Conservation (phyloP, 2,329 filamentous ascomycete genomes). For the Phaeosphaeriaceae sp. region DNA sequence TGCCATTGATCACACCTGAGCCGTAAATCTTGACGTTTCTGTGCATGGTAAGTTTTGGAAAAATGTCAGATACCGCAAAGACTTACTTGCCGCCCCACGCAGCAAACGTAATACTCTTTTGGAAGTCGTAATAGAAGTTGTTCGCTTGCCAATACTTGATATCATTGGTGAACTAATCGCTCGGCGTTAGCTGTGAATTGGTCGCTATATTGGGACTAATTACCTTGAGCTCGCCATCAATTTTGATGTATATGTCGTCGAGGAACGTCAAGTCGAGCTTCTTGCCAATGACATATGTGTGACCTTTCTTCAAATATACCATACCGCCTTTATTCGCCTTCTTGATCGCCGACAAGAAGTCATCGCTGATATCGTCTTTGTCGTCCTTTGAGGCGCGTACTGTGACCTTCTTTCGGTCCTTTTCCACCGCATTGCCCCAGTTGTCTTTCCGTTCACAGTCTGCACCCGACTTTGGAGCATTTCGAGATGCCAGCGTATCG, state of each 20-base stretch:
- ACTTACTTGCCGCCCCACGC: slow-evolving; percentile 66
- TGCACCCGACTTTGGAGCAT: slow-evolving; percentile 5
- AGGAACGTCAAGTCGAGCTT: slow-evolving; percentile 67
- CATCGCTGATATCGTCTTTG: slow-evolving; percentile 64
- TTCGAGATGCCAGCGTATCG: slow-evolving; percentile 9
- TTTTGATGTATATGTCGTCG: slow-evolving; percentile 64
- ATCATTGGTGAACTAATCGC: slow-evolving; percentile 54
- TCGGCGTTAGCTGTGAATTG: slow-evolving; percentile 11
- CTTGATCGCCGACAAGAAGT: slow-evolving; percentile 63
- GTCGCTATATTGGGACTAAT: not conserved
- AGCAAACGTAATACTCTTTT: slow-evolving; percentile 68
- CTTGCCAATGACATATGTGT: slow-evolving; percentile 66
- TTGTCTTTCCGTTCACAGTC: slow-evolving; percentile 32
- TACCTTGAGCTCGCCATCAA: slow-evolving; percentile 63
- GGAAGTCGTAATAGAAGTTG: slow-evolving; percentile 60
- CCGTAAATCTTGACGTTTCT: slow-evolving; percentile 66
- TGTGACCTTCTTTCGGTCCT: slow-evolving; percentile 56
- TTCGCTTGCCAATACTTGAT: slow-evolving; percentile 60
- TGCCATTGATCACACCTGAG: slow-evolving; percentile 59
- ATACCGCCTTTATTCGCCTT: slow-evolving; percentile 67
- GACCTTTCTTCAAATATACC: slow-evolving; percentile 61
- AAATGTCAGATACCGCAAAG: not conserved
- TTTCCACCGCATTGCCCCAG: slow-evolving; percentile 38
- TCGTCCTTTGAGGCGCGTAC: slow-evolving; percentile 63
- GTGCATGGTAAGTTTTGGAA: not conserved